Evolutionary conservation across 2,329 filamentous ascomycete species (phyloP), one percentile per base, ranked within the genome.

Genomic region (Trichoderma cornu-damae): DNA sequence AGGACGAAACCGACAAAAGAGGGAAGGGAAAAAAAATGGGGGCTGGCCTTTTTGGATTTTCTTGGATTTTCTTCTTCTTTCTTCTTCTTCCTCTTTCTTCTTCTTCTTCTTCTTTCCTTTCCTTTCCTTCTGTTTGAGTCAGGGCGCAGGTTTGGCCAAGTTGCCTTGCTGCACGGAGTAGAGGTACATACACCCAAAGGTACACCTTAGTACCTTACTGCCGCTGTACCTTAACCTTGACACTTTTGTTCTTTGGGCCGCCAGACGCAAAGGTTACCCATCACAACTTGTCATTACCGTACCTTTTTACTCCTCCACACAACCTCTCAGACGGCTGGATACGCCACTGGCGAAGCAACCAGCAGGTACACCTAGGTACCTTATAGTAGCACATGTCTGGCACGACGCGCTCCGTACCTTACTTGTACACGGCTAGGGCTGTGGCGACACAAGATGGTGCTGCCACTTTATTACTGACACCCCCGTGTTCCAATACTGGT

Each of bases 401-500:
- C 30, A 42, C 49, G 49, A 18, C 49, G 12, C 47, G 47, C 47
- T 32, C 38, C 32, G 49, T 52, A 52, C 38, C 32, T 37, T 52
- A 52, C 37, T 34, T 38, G 22, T 37, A 53, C 48, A 30, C 55
- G 38, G 32, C 49, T 58, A 47, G 48, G 56, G 48, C 56, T 58
- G 56, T 58, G 56, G 56, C 56, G 48, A 58, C 40, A 48, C 44
- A 24, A 34, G 49, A 14, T 26, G 38, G 53, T n/a, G 34, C 24
- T 37, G 22, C n/a, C 49, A 20, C 49, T 48, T 22, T 54, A 49
- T 34, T 54, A 49, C 26, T 42, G 44, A 44, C 38, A 37, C 44
- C 48, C 40, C 38, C 26, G 7, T 20, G 11, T 22, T 43, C 46
- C 40, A 26, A n/a, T n/a, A n/a, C n/a, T n/a, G n/a, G n/a, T n/a